A percentile compares a stretch with the other conserved stretches of the same genome.
Evolutionary conservation across 768 basidiomycete genomes (phyloP).

Genomic region (Artomyces pyxidatus): DNA sequence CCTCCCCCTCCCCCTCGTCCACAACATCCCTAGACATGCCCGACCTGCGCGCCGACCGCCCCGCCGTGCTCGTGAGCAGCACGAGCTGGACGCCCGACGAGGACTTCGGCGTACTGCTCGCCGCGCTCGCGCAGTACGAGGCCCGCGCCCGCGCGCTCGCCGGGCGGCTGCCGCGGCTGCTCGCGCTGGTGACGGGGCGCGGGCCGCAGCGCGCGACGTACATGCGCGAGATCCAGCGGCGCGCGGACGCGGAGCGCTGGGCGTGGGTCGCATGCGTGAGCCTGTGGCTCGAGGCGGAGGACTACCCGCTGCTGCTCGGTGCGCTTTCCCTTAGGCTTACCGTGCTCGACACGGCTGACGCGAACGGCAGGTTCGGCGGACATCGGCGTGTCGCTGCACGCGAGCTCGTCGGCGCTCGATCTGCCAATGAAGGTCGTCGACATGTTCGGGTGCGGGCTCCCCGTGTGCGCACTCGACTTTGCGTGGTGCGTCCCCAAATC

Average conservation of each 20-base stretch:
- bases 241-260: slow-evolving; percentile 57
- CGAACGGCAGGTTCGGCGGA: slow-evolving; percentile 69
- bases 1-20: slow-evolving; percentile 30
- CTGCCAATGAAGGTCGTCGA: slow-evolving; percentile 99
- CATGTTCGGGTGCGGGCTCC: slow-evolving; percentile 96
- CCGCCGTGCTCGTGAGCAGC: slow-evolving; percentile 82
- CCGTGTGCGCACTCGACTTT: slow-evolving; percentile 87
- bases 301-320: slow-evolving; percentile 88
- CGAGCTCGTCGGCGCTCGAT: slow-evolving; percentile 84
- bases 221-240: slow-evolving; percentile 53
- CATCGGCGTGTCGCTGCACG: slow-evolving; percentile 85
- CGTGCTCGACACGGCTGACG: neutral
- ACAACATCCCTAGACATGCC: slow-evolving; percentile 29
- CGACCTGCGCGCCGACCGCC: slow-evolving; percentile 57
- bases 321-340: neutral
- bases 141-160: slow-evolving; percentile 35
- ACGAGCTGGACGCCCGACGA: slow-evolving; percentile 99
- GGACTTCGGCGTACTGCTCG: slow-evolving; percentile 79
- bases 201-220: slow-evolving; percentile 71
- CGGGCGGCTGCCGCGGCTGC: slow-evolving; percentile 54
- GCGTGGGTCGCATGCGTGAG: slow-evolving; percentile 69
- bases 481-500: slow-evolving; percentile 49
- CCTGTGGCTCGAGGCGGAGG: slow-evolving; percentile 81
- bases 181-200: slow-evolving; percentile 87
- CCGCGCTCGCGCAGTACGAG: slow-evolving; percentile 70